Conservation (phyloP, 1,139 yeast genomes). For the Scheffersomyces illinoinensis region DNA sequence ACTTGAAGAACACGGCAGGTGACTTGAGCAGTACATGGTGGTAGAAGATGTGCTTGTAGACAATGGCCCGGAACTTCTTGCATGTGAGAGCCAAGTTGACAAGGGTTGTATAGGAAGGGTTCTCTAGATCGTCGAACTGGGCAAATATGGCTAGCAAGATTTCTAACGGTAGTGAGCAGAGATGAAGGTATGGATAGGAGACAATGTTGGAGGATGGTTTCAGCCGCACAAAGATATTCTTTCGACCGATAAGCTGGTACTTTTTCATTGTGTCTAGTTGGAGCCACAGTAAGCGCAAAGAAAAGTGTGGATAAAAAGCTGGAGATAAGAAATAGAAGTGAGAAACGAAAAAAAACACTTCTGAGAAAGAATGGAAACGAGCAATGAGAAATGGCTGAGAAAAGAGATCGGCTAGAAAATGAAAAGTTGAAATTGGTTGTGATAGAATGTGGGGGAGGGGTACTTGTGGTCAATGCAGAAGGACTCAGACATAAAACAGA, state of each 20-base stretch:
- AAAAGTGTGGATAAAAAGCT: not conserved
- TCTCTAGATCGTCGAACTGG: conserved; percentile 16
- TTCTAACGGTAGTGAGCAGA: conserved; percentile 46
- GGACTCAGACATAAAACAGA: not conserved
- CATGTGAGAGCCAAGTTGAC: conserved; percentile 36
- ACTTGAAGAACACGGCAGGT: conserved; percentile 29
- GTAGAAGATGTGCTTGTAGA: conserved; percentile 40
- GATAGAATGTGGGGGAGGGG: not conserved
- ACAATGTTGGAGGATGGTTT: conserved; percentile 5
- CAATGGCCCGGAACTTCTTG: conserved; percentile 33
- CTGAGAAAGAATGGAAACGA: no score
- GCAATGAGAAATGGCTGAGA: not conserved
- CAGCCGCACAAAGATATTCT: conserved; percentile 18
- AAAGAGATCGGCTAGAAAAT: not conserved
- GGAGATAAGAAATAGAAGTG: not conserved
- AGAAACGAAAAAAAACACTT: no score
- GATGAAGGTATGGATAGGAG: conserved; percentile 28
- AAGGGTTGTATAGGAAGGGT: conserved; percentile 12
- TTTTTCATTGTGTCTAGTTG: conserved; percentile 16
- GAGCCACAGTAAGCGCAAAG: not conserved
- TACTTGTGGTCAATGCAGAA: not conserved
- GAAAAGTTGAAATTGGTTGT: not conserved
- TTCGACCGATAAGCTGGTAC: conserved; percentile 43
- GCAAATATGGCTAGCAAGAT: conserved; percentile 35
- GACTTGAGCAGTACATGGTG: conserved; percentile 26